Evolutionary conservation across 2,329 filamentous ascomycete genomes (phyloP).

Genomic region (Calonectria hawksworthii): DNA sequence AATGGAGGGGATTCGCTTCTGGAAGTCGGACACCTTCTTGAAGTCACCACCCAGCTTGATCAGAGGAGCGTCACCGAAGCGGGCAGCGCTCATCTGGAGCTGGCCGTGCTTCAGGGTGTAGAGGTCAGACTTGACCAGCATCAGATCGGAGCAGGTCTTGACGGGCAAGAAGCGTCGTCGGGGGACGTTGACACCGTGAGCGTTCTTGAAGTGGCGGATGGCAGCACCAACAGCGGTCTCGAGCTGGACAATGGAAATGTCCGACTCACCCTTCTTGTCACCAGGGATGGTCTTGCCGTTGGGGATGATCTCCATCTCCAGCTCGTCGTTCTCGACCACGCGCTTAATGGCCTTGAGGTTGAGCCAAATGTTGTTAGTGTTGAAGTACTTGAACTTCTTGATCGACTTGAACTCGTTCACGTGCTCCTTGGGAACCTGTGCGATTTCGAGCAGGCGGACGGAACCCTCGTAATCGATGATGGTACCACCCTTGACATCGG

Average conservation of each 20-base stretch:
- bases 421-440: constrained; percentile 99
- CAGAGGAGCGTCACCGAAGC: constrained; percentile 95
- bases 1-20: constrained; percentile 88
- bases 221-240: constrained; percentile 98
- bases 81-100: constrained; percentile 95
- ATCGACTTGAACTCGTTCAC: constrained; percentile 99
- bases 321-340: constrained; percentile 97
- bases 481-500: constrained; percentile 99
- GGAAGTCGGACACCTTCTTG: constrained; percentile 99
- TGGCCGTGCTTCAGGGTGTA: constrained; percentile 99
- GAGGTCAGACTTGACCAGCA: constrained; percentile 99
- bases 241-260: constrained; percentile 96
- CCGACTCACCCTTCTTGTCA: constrained; percentile 99
- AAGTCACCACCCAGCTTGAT: constrained; percentile 99
- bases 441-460: constrained; percentile 96
- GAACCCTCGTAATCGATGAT: constrained; percentile 99
- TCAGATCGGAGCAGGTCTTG: constrained; percentile 99
- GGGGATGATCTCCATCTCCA: constrained; percentile 99
- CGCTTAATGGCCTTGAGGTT: constrained; percentile 98
- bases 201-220: constrained; percentile 98
- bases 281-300: constrained; percentile 99
- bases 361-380: constrained; percentile 99
- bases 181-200: constrained; percentile 98
- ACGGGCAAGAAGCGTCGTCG: constrained; percentile 98
- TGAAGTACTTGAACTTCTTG: constrained; percentile 99